Evolutionary conservation across 2,329 filamentous ascomycete species (phyloP).

Genomic region (Verticillium dahliae): DNA sequence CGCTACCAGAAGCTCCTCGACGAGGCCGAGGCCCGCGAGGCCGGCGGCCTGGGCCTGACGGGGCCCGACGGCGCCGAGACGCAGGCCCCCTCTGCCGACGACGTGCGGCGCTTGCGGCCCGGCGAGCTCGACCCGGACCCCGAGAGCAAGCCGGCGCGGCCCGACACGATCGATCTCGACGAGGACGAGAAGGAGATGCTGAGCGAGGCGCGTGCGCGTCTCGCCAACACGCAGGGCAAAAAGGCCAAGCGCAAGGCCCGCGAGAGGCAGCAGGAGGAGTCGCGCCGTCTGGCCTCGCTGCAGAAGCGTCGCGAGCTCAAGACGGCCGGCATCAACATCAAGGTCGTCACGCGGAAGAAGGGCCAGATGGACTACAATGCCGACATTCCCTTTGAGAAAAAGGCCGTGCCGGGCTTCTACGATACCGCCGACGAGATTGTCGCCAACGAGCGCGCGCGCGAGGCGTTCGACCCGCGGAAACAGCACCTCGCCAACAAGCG

Average conservation of each 20-base stretch:
- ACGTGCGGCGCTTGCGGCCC: conserved; percentile 80
- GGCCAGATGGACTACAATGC: conserved; percentile 99
- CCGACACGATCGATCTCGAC: conserved; percentile 95
- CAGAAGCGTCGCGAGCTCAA: conserved; percentile 97
- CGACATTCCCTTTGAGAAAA: conserved; percentile 96
- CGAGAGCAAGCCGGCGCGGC: conserved; percentile 89
- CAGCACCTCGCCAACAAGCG: conserved; percentile 87
- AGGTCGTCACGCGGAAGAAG: conserved; percentile 83
- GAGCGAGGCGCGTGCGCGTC: conserved; percentile 89
- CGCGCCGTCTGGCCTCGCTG: conserved; percentile 76
- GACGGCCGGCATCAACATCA: conserved; percentile 97
- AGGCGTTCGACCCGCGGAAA: conserved; percentile 86
- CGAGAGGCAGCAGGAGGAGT: conserved; percentile 93
- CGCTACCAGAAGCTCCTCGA: conserved; percentile 95
- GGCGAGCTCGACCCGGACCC: conserved; percentile 97
- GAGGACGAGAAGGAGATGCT: conserved; percentile 99
- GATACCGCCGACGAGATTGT: conserved; percentile 80
- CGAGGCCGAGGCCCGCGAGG: conserved; percentile 87
- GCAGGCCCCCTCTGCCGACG: conserved; percentile 82
- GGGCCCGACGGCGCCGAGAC: conserved; percentile 85
- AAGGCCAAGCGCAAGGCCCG: conserved; percentile 97
- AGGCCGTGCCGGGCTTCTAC: conserved; percentile 82
- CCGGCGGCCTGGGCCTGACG: conserved; percentile 73
- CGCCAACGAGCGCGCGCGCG: conserved; percentile 76
- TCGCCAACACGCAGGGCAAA: conserved; percentile 97